A percentile compares a stretch with the other conserved stretches of the same genome.
These are phyloP conservation scores for Cajanus cajan DNA, from an alignment of 306 rosid genomes.

Conservation along the genomic window DNA sequence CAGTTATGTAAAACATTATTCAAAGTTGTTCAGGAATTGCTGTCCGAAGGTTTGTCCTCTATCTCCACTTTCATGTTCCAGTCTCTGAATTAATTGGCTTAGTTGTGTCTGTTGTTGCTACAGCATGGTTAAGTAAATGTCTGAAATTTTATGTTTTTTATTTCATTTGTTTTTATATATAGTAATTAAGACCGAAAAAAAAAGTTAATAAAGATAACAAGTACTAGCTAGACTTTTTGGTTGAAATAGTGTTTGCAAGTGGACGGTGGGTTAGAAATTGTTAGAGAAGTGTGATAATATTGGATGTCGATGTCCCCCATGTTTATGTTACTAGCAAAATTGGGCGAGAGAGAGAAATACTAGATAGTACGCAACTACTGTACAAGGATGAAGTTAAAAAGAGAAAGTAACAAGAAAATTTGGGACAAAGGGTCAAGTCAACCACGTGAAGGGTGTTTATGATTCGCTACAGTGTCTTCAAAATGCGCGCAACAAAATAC, in stretches of 20 bases:
- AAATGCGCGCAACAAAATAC: not conserved
- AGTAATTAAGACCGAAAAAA: not conserved
- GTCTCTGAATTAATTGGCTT: too few relatives aligned
- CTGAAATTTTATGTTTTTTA: not conserved
- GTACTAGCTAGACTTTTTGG: not conserved
- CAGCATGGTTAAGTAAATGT: not conserved
- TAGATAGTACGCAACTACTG: not conserved
- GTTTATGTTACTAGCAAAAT: not conserved
- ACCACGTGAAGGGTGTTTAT: slow-evolving; percentile 6
- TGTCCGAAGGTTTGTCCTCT: not conserved
- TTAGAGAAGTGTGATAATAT: not conserved
- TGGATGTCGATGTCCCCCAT: not conserved
- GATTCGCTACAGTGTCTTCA: not conserved
- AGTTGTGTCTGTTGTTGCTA: not conserved
- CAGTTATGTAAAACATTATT: not conserved
- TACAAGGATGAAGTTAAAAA: not conserved
- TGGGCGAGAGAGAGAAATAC: not conserved
- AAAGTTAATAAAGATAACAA: too few relatives aligned
- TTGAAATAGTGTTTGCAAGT: not conserved
- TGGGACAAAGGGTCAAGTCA: not conserved
- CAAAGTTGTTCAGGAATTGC: not conserved
- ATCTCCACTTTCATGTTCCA: too few relatives aligned
- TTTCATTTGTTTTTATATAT: too few relatives aligned
- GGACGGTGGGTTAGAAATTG: not conserved
- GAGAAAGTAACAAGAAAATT: not conserved